Base-by-base conservation (phyloP, 2,329 filamentous ascomycete species). In the Lachnellula hyalina region DNA sequence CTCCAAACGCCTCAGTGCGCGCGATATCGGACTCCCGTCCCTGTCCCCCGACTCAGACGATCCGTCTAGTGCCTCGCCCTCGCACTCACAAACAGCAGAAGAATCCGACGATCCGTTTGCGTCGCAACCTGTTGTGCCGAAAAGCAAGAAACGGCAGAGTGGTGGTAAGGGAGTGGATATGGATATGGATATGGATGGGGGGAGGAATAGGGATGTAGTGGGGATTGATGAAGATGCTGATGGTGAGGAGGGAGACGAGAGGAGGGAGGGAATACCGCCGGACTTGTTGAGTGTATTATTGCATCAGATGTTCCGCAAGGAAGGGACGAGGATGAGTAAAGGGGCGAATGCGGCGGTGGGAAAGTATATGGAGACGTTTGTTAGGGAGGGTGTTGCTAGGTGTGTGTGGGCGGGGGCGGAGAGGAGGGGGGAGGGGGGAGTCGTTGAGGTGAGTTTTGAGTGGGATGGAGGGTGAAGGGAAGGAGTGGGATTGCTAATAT, bases 311-410 rank as follows among this genome's bases (percentile, higher is more conserved):
- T 96, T 96, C 67, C 77, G 76, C 46, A 74, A 86, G 63, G 78
- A 80, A 57, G 81, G 81, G 53, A 92, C 87, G 23, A 79, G 86
- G 62, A 84, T 96, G 61, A 85, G 85, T 7, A 85, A 83, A 64
- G 88, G 91, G 66, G 90, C 90, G 4, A 89, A 92, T 68, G 79
- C 75, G 6, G 82, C 91, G 1, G 81, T 92, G 55, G 87, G 84
- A 14, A 90, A 87, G 73, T 97, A 97, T 69, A 80, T 96, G 71
- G 90, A 96, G 71, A 83, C 93, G 0, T 97, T 96, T 73, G 87
- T 96, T 51, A 80, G 88, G 58, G 93, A 97, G 74, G 90, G 90
- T 1, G 84, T 97, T 68, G 90, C 90, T 15, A 75, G 93, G 67
- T 85, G 89, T 40, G 82, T 85, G 9, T 83, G 84, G 55, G 87